These are phyloP conservation scores for Neurospora intermedia DNA, from an alignment of 495 filamentous ascomycete species.

Conservation along the genomic window DNA sequence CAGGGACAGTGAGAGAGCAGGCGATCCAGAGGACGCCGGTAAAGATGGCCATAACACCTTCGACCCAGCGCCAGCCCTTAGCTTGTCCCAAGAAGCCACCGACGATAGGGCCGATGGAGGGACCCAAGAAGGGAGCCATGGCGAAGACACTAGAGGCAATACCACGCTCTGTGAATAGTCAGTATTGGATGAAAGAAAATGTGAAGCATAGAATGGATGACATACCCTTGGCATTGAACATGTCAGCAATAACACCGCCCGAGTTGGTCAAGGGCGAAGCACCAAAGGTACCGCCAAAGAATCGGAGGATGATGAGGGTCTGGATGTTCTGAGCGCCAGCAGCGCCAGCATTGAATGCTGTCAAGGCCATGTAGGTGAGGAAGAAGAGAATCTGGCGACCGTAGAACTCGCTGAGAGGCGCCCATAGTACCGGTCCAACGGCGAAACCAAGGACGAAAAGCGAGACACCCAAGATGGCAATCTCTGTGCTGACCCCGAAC, in stretches of 20 bases:
- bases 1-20: conserved; percentile 61
- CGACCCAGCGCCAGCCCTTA: conserved; percentile 56
- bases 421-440: conserved; percentile 55
- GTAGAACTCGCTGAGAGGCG: conserved; percentile 53
- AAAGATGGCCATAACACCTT: conserved; percentile 60
- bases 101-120: conserved; percentile 46
- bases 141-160: conserved; percentile 54
- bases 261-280: conserved; percentile 63
- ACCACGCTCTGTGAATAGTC: conserved; percentile 41
- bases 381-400: conserved; percentile 63
- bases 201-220: background rate
- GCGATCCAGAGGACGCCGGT: conserved; percentile 50
- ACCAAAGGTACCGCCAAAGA: conserved; percentile 72
- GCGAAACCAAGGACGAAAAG: conserved; percentile 70
- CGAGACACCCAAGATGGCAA: conserved; percentile 58
- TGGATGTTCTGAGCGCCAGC: conserved; percentile 51
- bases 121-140: conserved; percentile 58
- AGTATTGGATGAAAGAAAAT: background rate
- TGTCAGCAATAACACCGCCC: conserved; percentile 66
- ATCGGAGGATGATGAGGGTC: conserved; percentile 61
- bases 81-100: conserved; percentile 47
- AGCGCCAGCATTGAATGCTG: conserved; percentile 58
- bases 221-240: conserved; percentile 45
- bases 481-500: conserved; percentile 49
- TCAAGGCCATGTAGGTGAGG: conserved; percentile 49